phyloP scores from a whole-genome alignment of 306 rosid species.

The Betula pendula region DNA sequence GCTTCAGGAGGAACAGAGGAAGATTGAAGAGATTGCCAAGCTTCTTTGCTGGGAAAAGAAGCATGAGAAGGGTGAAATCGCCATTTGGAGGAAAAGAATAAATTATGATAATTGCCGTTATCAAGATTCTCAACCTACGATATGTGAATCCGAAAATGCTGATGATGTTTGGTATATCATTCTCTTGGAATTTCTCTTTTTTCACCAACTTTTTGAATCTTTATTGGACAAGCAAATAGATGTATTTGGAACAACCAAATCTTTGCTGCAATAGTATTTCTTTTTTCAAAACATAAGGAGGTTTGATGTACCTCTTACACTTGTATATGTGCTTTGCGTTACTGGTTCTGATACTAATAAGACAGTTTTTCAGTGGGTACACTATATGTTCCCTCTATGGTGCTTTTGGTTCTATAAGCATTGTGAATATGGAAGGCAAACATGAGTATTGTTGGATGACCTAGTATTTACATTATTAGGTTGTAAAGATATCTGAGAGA shows the following conservation, averaged over 20 bases:
- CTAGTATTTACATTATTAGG: background rate
- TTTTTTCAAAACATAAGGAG: background rate
- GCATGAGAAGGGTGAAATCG: constrained; percentile 77
- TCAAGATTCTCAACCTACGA: constrained; percentile 41
- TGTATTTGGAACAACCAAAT: constrained; percentile 3
- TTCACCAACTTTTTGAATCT: background rate
- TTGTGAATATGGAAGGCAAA: background rate
- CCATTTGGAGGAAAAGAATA: constrained; percentile 66
- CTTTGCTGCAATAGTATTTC: background rate
- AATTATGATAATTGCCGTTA: constrained; percentile 39
- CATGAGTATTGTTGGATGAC: background rate
- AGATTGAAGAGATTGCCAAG: constrained; percentile 67
- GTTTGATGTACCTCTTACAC: background rate
- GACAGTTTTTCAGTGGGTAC: background rate
- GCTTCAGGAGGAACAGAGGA: constrained; percentile 72
- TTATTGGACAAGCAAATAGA: constrained; percentile 17
- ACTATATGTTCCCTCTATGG: background rate
- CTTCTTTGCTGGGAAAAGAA: constrained; percentile 90
- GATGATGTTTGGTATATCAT: constrained; percentile 62
- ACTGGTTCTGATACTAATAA: background rate
- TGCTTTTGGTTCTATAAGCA: background rate
- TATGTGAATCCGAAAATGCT: constrained; percentile 41
- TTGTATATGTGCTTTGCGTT: background rate
- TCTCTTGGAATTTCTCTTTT: constrained; percentile 16
- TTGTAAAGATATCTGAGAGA: background rate